These are phyloP conservation scores for Gamsiella multidivaricata DNA, from an alignment of 192 early-diverging fungal species.

Conservation along the genomic window DNA sequence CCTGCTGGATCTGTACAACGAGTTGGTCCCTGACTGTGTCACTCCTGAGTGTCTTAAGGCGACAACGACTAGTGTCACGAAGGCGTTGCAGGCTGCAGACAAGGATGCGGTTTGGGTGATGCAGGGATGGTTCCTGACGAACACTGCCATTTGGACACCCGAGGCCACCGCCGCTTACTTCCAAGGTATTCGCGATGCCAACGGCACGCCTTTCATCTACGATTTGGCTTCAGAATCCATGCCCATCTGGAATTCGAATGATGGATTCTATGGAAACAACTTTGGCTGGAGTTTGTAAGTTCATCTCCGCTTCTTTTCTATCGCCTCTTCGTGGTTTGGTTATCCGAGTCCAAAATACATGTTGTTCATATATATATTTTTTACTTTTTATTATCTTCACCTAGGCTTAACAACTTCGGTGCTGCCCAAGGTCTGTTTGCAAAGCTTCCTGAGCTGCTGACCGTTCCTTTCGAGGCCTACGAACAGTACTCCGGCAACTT, in stretches of 20 bases:
- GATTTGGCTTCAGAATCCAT: conserved; percentile 29
- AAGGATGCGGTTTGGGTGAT: conserved; percentile 43
- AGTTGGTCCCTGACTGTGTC: conserved; percentile 25
- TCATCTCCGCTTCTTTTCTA: neutral
- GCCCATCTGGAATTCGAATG: conserved; percentile 14
- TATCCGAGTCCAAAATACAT: too few relatives aligned
- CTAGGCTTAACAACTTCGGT: conserved; percentile 45
- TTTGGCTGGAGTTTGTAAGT: conserved; percentile 46
- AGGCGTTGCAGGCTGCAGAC: conserved; percentile 24
- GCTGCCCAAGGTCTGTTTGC: conserved; percentile 42
- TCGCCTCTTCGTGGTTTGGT: neutral
- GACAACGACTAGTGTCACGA: conserved; percentile 19
- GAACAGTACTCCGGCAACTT: conserved; percentile 17
- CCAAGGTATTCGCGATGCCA: conserved; percentile 22
- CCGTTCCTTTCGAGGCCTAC: conserved; percentile 9
- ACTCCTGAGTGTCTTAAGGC: conserved; percentile 30
- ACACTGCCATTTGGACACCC: conserved; percentile 24
- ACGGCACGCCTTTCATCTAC: conserved; percentile 22
- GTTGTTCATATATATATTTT: neutral
- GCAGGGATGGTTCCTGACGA: conserved; percentile 46
- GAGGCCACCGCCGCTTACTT: conserved; percentile 27
- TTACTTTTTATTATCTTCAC: neutral
- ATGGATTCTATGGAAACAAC: conserved; percentile 37
- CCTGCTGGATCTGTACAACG: conserved; percentile 47
- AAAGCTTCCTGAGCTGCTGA: conserved; percentile 7